A percentile compares a stretch with the other conserved stretches of the same genome.
phyloP scores from a whole-genome alignment of 441 rosid species.

The Geranium incanum region DNA sequence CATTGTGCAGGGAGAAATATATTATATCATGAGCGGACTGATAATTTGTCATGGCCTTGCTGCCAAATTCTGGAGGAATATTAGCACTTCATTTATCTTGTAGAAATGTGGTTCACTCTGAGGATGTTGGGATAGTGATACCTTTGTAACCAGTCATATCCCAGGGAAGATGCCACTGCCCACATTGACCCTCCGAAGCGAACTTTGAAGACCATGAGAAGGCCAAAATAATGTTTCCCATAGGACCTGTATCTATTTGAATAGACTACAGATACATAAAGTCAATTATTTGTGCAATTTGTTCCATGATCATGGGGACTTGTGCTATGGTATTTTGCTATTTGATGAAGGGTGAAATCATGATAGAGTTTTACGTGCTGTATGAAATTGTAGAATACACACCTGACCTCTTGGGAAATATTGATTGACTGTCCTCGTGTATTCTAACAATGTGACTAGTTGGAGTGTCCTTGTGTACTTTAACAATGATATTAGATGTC shows the following conservation, averaged over 20 bases:
- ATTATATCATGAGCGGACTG: neutral
- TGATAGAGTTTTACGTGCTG: neutral
- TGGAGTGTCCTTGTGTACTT: conserved; percentile 1
- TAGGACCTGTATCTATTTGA: conserved; percentile 2
- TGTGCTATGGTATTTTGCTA: neutral
- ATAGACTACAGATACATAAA: neutral
- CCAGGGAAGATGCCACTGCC: conserved; percentile 11
- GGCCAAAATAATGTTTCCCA: neutral
- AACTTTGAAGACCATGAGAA: conserved; percentile 4
- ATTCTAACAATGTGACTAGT: neutral
- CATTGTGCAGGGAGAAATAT: neutral
- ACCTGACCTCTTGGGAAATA: neutral
- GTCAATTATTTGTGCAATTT: neutral
- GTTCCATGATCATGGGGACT: neutral
- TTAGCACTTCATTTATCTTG: neutral
- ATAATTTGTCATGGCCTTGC: neutral
- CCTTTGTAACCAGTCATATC: conserved; percentile 2
- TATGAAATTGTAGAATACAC: conserved; percentile 3
- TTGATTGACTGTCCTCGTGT: neutral
- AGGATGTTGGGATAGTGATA: conserved; percentile 2
- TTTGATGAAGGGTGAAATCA: conserved; percentile 2
- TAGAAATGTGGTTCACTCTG: neutral
- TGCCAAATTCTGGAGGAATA: neutral
- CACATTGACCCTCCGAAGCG: neutral
- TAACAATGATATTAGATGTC: neutral